Percentiles rank a stretch among this genome's conserved stretches.
Conservation (phyloP, 1,284 basidiomycete genomes). For the Vanrija pseudolonga region DNA sequence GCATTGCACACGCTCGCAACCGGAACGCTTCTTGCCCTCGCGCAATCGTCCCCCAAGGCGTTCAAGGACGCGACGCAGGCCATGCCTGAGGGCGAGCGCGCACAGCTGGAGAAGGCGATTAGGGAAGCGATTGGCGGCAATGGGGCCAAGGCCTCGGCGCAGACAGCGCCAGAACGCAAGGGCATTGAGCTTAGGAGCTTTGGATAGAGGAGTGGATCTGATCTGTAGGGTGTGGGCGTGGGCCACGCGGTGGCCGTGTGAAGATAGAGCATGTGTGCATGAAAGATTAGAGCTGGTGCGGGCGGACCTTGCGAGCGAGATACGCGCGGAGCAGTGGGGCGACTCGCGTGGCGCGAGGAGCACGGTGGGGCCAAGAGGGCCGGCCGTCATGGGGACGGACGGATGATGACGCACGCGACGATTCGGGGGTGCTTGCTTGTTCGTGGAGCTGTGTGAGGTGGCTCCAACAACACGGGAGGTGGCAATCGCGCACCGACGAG, state of each 20-base stretch:
- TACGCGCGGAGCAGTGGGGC: too few relatives aligned
- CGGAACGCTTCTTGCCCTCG: slow-evolving; percentile 71
- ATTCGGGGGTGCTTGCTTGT: too few relatives aligned
- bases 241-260: background rate
- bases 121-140: slow-evolving; percentile 62
- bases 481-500: too few relatives aligned
- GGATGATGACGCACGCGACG: too few relatives aligned
- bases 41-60: slow-evolving; percentile 65
- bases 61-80: slow-evolving; percentile 83
- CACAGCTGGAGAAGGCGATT: slow-evolving; percentile 71
- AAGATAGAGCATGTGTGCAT: background rate
- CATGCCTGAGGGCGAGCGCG: slow-evolving; percentile 60
- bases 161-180: slow-evolving; percentile 28
- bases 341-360: too few relatives aligned
- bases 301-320: background rate
- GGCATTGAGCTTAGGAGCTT: slow-evolving; percentile 47
- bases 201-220: slow-evolving; percentile 29
- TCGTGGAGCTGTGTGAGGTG: too few relatives aligned
- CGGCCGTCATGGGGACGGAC: too few relatives aligned
- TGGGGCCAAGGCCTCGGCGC: slow-evolving; percentile 27
- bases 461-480: too few relatives aligned
- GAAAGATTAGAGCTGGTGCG: background rate
- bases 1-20: slow-evolving; percentile 63
- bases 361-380: too few relatives aligned
- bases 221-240: background rate